A percentile compares a stretch with the other conserved stretches of the same genome.
Evolutionary conservation across 306 rosid genomes (phyloP).

Genomic region (Mucuna pruriens): DNA sequence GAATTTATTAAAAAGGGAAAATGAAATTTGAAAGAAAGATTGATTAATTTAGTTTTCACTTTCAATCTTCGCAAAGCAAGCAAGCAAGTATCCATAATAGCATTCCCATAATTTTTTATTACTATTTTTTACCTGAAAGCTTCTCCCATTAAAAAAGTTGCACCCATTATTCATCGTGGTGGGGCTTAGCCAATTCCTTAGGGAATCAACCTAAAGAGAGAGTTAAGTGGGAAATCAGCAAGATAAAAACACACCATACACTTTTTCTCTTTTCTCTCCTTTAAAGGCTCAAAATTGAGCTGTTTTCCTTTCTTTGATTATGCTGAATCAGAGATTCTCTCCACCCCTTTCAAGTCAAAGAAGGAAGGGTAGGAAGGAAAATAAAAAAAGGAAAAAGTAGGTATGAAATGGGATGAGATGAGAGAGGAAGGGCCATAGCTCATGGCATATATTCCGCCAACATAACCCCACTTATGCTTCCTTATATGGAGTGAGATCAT

Average conservation of each 20-base stretch:
- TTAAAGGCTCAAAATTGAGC: conserved; percentile 76
- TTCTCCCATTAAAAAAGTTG: conserved; percentile 62
- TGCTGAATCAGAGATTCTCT: conserved; percentile 78
- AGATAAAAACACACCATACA: conserved; percentile 88
- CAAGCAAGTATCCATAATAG: conserved; percentile 55
- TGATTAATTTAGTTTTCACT: conserved; percentile 55
- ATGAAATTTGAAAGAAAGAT: conserved; percentile 37
- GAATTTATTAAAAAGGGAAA: conserved; percentile 29
- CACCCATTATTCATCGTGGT: conserved; percentile 70
- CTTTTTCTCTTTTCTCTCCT: conserved; percentile 88
- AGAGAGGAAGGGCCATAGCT: conserved; percentile 59
- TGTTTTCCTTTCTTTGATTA: conserved; percentile 65
- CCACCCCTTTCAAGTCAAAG: conserved; percentile 77
- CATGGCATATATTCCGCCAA: conserved; percentile 96
- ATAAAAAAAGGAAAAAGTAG: conserved; percentile 42
- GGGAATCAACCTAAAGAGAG: conserved; percentile 65
- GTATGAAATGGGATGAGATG: conserved; percentile 54
- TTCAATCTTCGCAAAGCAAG: conserved; percentile 56
- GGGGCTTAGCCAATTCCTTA: conserved; percentile 58
- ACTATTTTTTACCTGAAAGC: conserved; percentile 44
- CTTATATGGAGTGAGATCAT: conserved; percentile 89
- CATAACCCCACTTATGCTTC: conserved; percentile 91
- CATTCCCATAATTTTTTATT: conserved; percentile 28
- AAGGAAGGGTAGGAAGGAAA: conserved; percentile 36
- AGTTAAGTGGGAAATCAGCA: conserved; percentile 64